Percentiles rank a stretch among this genome's conserved stretches.
These are phyloP conservation scores for Parastagonospora avenae DNA, from an alignment of 2,329 filamentous ascomycete species.

Conservation along the genomic window DNA sequence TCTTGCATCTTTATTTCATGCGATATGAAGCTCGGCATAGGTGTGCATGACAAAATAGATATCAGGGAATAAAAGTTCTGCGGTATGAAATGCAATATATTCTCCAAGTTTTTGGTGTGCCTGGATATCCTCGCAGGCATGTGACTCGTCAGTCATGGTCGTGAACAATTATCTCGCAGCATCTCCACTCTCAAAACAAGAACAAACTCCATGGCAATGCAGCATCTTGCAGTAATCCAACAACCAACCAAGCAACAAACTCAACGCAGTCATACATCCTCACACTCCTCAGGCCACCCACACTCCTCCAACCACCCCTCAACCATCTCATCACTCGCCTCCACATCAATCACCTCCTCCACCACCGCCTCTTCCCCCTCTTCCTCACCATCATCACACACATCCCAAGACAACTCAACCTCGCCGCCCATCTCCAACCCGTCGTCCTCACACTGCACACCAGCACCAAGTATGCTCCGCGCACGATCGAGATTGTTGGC, in stretches of 20 bases:
- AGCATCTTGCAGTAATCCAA: not conserved
- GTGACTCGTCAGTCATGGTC: not conserved
- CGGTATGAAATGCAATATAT: no score
- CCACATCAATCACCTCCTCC: not conserved
- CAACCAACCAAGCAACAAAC: not conserved
- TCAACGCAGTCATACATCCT: not conserved
- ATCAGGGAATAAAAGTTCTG: constrained; percentile 1
- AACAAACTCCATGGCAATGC: not conserved
- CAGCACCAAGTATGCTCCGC: not conserved
- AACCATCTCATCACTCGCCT: not conserved
- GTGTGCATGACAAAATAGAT: not conserved
- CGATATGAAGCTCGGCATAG: not conserved
- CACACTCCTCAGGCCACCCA: not conserved
- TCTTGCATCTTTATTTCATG: not conserved
- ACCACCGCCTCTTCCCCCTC: not conserved
- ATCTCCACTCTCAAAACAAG: not conserved
- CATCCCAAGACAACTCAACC: not conserved
- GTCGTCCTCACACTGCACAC: not conserved
- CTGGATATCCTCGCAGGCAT: no score
- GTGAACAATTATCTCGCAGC: not conserved
- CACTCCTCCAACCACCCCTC: not conserved
- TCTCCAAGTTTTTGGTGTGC: no score
- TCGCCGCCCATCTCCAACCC: not conserved
- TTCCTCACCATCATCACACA: not conserved
- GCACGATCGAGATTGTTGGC: not conserved